Conservation (phyloP, 441 rosid genomes). For the Daphne laureola region DNA sequence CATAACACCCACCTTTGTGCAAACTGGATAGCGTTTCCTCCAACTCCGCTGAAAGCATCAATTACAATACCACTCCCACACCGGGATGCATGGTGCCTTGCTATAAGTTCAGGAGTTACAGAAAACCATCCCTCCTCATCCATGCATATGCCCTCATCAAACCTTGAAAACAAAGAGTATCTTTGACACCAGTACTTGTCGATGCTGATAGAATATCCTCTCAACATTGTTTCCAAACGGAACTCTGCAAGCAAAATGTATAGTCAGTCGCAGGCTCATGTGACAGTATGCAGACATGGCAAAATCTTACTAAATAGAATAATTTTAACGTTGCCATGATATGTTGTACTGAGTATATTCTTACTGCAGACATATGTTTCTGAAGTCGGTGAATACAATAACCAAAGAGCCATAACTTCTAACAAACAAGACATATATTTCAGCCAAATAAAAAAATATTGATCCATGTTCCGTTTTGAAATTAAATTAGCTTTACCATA, state of each 20-base stretch:
- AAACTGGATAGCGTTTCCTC: conserved; percentile 93
- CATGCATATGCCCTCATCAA: conserved; percentile 79
- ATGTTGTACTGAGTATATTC: conserved; percentile 2
- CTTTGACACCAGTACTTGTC: conserved; percentile 86
- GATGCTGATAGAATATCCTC: conserved; percentile 30
- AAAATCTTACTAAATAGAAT: conserved; percentile 1
- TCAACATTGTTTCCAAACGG: conserved; percentile 27
- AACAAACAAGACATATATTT: no score
- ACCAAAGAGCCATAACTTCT: no score
- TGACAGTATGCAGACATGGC: neutral
- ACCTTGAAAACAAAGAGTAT: conserved; percentile 68
- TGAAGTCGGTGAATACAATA: no score
- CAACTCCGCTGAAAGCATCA: conserved; percentile 89
- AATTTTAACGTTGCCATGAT: conserved; percentile 1
- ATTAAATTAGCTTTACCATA: no score
- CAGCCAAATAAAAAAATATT: no score
- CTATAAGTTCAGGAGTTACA: conserved; percentile 85
- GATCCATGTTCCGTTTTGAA: no score
- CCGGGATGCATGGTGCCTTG: conserved; percentile 74
- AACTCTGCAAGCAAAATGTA: conserved; percentile 37
- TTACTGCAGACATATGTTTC: neutral
- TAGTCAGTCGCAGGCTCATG: conserved; percentile 1
- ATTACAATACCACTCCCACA: conserved; percentile 49
- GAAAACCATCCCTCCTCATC: conserved; percentile 99
- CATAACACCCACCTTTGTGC: conserved; percentile 42